Base-by-base conservation (phyloP, 1,284 basidiomycete genomes). In the Tylopilus sp. region DNA sequence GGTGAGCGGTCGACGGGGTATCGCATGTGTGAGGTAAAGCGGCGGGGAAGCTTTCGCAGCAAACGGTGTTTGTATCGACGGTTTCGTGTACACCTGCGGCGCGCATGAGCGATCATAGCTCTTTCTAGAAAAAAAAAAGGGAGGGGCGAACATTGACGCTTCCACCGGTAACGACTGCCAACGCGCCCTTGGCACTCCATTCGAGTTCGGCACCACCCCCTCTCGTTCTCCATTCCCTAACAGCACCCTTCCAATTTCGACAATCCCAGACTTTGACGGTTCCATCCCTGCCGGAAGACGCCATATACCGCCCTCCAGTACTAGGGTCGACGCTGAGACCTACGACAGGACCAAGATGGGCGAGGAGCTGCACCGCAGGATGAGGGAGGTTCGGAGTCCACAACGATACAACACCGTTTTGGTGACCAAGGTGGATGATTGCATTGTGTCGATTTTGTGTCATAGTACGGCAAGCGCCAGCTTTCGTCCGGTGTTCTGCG, bases 381-480 rank as follows among this genome's bases (percentile, higher is more conserved):
- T 91, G 86, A 0, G 91, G 83, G 8, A 95, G 76, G 60, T 96
- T 97, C 0, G 95, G 96, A 7, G 94, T 96, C 94, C 94, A 98
- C 9, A 99, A 76, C 0, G 94, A 94, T 28, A 98, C 89, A 7
- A 85, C 86, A 2, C 91, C 90, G 63, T 94, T 95, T 60, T 90
- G 82, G 63, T 98, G 94, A 0, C 95, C 96, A 10, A 97, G 82
- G 58, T 97, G 85, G 47, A 98, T 85, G 54, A 99, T 92, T 15
- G 92, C 94, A 65, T 87, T 89, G 73, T 96, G 88, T 7, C 78
- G 73, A 68, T 99, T 98, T 73, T 98, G 94, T 0, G 91, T 77
- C 85, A 99, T 91, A 29, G 89, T 82, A 21, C 77, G 78, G 58
- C 91, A 94, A 24, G 88, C 80, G 10, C 96, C 95, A 26, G 94